phyloP scores from a whole-genome alignment of 306 rosid species.

The Crotalaria pallida region DNA sequence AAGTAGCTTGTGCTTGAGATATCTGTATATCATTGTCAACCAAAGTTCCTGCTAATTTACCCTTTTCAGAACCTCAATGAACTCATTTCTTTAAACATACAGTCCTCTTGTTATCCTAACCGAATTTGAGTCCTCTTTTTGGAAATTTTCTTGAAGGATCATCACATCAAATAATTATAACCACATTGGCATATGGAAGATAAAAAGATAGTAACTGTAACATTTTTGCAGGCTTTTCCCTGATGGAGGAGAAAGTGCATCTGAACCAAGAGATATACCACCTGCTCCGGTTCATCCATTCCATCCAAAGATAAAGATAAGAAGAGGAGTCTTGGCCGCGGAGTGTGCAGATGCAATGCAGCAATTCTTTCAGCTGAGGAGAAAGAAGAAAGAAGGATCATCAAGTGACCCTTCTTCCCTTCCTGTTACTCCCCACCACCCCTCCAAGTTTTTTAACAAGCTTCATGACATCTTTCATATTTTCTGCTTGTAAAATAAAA shows the following conservation, averaged over 20 bases:
- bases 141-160: conserved; percentile 1
- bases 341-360: conserved; percentile 89
- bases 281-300: conserved; percentile 88
- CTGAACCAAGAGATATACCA: conserved; percentile 46
- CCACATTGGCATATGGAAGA: background rate
- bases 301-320: conserved; percentile 78
- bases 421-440: conserved; percentile 39
- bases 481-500: conserved; percentile 61
- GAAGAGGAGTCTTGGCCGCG: conserved; percentile 64
- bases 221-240: conserved; percentile 63
- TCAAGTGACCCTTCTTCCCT: conserved; percentile 31
- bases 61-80: background rate
- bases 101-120: background rate
- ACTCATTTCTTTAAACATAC: background rate
- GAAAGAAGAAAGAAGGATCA: conserved; percentile 40
- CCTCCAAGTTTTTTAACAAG: conserved; percentile 60
- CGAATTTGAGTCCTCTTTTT: background rate
- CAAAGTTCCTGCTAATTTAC: background rate
- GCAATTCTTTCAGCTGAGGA: conserved; percentile 87
- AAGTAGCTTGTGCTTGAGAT: background rate
- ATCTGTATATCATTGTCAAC: background rate
- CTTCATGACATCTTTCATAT: conserved; percentile 73
- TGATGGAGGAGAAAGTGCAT: conserved; percentile 47
- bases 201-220: background rate
- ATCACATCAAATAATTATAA: background rate